phyloP scores from a whole-genome alignment of 106 monocot species.

The Allium sativum region DNA sequence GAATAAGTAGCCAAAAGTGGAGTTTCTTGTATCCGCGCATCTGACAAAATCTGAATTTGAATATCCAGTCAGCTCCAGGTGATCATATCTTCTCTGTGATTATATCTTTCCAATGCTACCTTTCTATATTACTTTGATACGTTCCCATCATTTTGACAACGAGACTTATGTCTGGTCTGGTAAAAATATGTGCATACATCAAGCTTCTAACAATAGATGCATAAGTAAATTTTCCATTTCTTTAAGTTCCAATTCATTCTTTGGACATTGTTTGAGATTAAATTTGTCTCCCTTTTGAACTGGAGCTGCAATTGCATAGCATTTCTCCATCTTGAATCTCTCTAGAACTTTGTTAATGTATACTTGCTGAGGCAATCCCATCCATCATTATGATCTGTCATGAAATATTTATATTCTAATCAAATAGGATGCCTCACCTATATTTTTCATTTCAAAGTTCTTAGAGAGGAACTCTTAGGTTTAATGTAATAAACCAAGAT shows the following conservation, averaged over 20 bases:
- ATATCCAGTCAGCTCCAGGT: conserved; percentile 6
- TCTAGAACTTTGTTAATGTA: conserved; percentile 1
- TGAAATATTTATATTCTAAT: background rate
- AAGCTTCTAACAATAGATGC: background rate
- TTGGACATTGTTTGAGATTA: background rate
- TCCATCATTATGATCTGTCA: background rate
- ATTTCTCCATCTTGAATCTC: background rate
- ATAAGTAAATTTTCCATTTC: conserved; percentile 1
- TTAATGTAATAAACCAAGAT: background rate
- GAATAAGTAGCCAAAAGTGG: background rate
- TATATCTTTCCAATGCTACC: conserved; percentile 8
- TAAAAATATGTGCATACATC: background rate
- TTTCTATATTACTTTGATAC: conserved; percentile 12
- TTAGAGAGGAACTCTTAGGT: background rate
- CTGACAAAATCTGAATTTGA: conserved; percentile 6
- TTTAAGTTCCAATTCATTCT: background rate
- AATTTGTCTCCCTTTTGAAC: conserved; percentile 1
- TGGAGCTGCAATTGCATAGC: background rate
- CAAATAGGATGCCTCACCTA: background rate
- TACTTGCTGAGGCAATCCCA: background rate
- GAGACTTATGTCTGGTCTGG: conserved; percentile 3
- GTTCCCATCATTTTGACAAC: conserved; percentile 2
- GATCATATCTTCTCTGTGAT: conserved; percentile 2
- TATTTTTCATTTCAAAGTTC: conserved; percentile 1
- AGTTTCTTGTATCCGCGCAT: background rate